Evolutionary conservation across 176 grass and related monocot species (phyloP), one percentile per base, ranked within the genome.

Genomic region (Phyllostachys edulis): DNA sequence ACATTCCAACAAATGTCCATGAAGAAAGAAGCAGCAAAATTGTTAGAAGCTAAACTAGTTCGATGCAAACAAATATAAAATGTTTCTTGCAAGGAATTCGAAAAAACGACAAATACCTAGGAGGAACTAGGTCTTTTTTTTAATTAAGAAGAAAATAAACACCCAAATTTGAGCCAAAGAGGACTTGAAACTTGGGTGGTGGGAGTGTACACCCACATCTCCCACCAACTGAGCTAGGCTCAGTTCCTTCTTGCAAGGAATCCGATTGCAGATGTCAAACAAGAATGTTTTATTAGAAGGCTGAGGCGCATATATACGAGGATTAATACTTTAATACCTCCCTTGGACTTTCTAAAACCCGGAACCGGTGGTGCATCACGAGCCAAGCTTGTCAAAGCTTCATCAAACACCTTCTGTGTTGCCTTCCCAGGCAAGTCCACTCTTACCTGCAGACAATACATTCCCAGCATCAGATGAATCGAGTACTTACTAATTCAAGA

Each of bases 311-410:
- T 24, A 55, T 38, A 37, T 9, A 18, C 57, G 27, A 54, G 5
- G 26, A 49, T 29, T 9, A 71, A 52, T 20, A 40, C 49, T 62
- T 12, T 55, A 59, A 42, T 87, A 94, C 90, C 93, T 90, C 90
- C 93, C 74, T 94, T 94, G 63, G 80, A 90, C 90, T 59, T 92
- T 10, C 93, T 91, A 49, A 94, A 94, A 61, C 93, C 90, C 37
- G 90, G 93, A 84, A 94, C 84, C 4, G 88, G 90, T 2, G 90
- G 93, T 32, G 90, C 88, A 42, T 91, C 91, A 37, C 90, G 83
- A 69, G 85, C 85, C 71, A 95, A 65, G 71, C 87, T 82, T 36
- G 32, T 69, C 71, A 95, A 59, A 47, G 88, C 75, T 40, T 80
- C 71, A 74, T 90, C 90, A 62, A 90, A 92, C 36, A 85, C 90